Base-by-base conservation (phyloP, 805 yeast species). In the Kregervanrija pseudodelftensis region DNA sequence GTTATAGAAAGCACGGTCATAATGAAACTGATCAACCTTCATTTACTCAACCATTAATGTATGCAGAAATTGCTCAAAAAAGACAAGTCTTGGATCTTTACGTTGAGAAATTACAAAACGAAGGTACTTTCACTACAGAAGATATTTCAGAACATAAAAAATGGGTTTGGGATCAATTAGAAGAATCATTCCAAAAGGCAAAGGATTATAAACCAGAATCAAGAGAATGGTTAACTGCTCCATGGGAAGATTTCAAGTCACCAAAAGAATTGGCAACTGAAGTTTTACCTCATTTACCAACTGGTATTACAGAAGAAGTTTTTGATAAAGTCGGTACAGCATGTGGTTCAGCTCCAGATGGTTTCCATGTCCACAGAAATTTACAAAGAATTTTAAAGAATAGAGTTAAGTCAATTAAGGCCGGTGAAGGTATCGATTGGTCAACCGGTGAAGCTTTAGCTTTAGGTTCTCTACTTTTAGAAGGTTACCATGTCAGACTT, bases 401-500 rank as follows among this genome's bases (percentile, higher is more conserved):
- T 60, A 86, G 99, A 73, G 77, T 84, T 68, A 93, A 93, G 74
- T 67, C 95, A 39, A 54, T 61, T 41, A 93, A 87, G 56, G 66
- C 79, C 14, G 99, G 99, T 62, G 88, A 85, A 68, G 95, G 91
- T 61, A 88, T 93, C 54, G 99, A 93, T 69, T 93, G 98, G 99
- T 84, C 99, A 40, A 93, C 99, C 47, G 99, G 96, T 79, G 99
- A 93, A 74, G 98, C 98, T 40, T 80, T 93, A 58, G 99, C 99
- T 14, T 91, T 83, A 60, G 99, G 98, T 62, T 80, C 97, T 42
- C 75, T 93, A 56, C 83, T 82, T 44, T 65, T 81, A 60, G 99
- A 93, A 71, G 99, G 99, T 53, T 85, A 83, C 72, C 95, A 91
- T 59, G 95, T 93, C 49, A 86, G 99, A 76, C 85, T 93, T 42